Conservation (phyloP, 2,329 filamentous ascomycete species). For the Aureobasidium sp. region DNA sequence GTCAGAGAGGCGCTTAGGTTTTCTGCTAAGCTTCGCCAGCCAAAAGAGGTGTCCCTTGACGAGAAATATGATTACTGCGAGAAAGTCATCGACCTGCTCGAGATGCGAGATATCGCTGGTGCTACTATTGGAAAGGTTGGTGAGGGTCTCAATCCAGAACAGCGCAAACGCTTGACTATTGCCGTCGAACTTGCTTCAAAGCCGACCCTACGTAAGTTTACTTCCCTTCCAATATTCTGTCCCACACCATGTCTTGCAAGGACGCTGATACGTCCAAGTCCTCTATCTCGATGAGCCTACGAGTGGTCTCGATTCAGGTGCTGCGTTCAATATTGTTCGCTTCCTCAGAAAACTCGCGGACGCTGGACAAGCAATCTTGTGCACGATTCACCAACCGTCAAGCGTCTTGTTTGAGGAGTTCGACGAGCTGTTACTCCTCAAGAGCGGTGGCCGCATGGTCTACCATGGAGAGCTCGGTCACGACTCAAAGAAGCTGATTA, state of each 20-base stretch:
- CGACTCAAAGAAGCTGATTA: conserved; percentile 32
- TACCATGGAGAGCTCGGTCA: conserved; percentile 42
- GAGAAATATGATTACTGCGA: conserved; percentile 59
- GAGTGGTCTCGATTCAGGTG: conserved; percentile 55
- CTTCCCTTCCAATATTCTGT: too few species aligned
- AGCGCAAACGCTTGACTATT: conserved; percentile 55
- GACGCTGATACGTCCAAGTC: conserved; percentile 22
- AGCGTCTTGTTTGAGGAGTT: conserved; percentile 38
- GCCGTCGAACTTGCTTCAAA: conserved; percentile 36
- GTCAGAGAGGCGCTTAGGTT: conserved; percentile 61
- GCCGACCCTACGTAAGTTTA: conserved; percentile 40
- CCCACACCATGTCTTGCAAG: too few species aligned
- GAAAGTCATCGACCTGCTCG: conserved; percentile 56
- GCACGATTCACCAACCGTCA: conserved; percentile 40
- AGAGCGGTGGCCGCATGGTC: conserved; percentile 36
- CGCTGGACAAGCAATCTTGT: conserved; percentile 38
- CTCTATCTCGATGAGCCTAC: conserved; percentile 55
- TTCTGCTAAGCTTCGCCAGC: conserved; percentile 55
- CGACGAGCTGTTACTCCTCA: conserved; percentile 37
- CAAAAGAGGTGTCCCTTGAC: conserved; percentile 46
- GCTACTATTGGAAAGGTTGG: conserved; percentile 57
- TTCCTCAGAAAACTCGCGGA: conserved; percentile 55
- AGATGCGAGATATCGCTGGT: conserved; percentile 59
- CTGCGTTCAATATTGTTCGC: conserved; percentile 54
- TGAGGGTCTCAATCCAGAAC: conserved; percentile 53